Percentiles rank a stretch among this genome's conserved stretches.
phyloP scores from a whole-genome alignment of 2,329 filamentous ascomycete species.

The Fusarium nodosum region DNA sequence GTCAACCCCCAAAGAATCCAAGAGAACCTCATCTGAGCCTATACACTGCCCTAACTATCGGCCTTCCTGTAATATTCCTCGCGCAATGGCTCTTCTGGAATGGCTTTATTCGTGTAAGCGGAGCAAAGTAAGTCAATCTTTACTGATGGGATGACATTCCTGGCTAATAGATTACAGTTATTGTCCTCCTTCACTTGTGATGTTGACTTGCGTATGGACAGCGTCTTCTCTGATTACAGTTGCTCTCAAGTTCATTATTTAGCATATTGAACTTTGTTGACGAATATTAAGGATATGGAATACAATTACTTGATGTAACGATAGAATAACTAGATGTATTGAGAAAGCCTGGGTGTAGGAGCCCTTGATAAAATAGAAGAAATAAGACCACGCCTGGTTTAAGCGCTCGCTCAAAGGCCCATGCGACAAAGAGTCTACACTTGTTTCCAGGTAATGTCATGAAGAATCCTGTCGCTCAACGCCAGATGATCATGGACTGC shows the following conservation, averaged over 20 bases:
- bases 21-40: not conserved
- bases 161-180: not conserved
- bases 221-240: not conserved
- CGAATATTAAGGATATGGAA: too few relatives aligned
- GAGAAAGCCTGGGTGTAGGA: too few relatives aligned
- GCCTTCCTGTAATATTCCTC: constrained; percentile 1
- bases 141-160: rapidly evolving
- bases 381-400: too few relatives aligned
- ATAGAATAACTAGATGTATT: too few relatives aligned
- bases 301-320: too few relatives aligned
- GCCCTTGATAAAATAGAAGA: too few relatives aligned
- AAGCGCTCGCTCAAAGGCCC: too few relatives aligned
- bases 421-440: not conserved
- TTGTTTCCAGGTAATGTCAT: not conserved
- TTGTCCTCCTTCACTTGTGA: not conserved
- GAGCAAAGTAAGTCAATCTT: not conserved
- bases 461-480: not conserved
- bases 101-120: constrained; percentile 28
- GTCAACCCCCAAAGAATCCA: rapidly evolving
- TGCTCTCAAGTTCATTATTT: not conserved
- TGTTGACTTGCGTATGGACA: not conserved
- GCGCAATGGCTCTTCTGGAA: constrained; percentile 36
- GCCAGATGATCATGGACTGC: not conserved
- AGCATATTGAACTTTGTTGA: not conserved
- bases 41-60: not conserved